Base-by-base conservation (phyloP, 495 filamentous ascomycete species). In the Haplographium delicatum region DNA sequence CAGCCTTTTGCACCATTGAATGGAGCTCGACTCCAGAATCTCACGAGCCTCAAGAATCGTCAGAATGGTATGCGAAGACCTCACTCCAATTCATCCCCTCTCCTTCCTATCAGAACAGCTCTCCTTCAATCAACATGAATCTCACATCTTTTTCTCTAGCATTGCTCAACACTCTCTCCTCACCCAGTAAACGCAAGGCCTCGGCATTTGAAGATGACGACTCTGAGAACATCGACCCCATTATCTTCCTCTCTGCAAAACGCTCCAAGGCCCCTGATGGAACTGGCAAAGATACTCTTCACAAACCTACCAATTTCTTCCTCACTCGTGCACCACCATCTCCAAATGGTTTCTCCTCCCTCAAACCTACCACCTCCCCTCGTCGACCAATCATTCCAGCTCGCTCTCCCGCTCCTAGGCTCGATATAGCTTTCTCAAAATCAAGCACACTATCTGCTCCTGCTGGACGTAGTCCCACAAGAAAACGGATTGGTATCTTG, bases 211-310 rank as follows among this genome's bases (percentile, higher is more conserved):
- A 57, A 33, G 20, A 41, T 41, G 71, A 72, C 47, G 80, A 95
- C 62, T 66, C 74, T 6, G 89, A 96, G 71, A 96, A 95, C 60
- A 74, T 94, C 53, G 88, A 91, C 59, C 90, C 90, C 0, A 51
- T 68, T 20, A 61, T 77, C 48, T 80, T 82, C 60, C 76, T 67
- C 31, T 71, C 73, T 10, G 75, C 88, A 20, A 85, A 87, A 72
- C 69, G 80, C 49, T 70, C 79, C 16, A 95, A 94, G 44, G 62
- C 51, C 55, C 74, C 65, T 51, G 60, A 72, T 55, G 63, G 72
- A 33, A 65, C 65, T 57, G 71, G 70, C 51, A 65, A 74, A 19
- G 62, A 60, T 40, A n/a, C n/a, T n/a, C 22, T 34, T 38, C 5
- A 15, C 24, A 59, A 59, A 43, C 55, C 62, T 65, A 72, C 50